A percentile compares a stretch with the other conserved stretches of the same genome.
These are phyloP conservation scores for Aureobasidium sp. DNA, from an alignment of 2,329 filamentous ascomycete genomes.

Conservation along the genomic window DNA sequence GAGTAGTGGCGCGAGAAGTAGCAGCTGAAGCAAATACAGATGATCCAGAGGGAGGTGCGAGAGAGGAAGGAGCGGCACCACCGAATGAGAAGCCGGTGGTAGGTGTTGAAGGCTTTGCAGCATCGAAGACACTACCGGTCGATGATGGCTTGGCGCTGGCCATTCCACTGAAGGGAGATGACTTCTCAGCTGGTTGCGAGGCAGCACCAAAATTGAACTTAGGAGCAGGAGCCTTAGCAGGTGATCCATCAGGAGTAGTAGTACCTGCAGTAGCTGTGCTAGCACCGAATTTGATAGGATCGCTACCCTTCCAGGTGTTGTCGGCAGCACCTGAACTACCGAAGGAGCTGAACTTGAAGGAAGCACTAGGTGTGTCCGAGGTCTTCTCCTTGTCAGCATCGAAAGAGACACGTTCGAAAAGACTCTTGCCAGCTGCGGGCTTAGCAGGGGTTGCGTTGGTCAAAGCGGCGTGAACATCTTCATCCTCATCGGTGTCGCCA, in stretches of 20 bases:
- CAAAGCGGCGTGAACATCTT: conserved; percentile 15
- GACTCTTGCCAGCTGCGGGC: conserved; percentile 16
- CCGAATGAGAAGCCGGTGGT: conserved; percentile 35
- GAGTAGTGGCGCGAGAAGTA: conserved; percentile 40
- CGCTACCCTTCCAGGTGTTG: conserved; percentile 43
- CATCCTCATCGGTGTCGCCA: conserved; percentile 16
- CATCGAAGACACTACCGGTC: conserved; percentile 20
- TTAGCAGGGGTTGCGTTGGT: conserved; percentile 14
- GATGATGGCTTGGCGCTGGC: conserved; percentile 16
- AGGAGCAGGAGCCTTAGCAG: conserved; percentile 20
- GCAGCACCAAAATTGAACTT: conserved; percentile 17
- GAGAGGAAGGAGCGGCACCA: conserved; percentile 22
- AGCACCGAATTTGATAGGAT: conserved; percentile 42
- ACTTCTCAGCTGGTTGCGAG: not conserved
- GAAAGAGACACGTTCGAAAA: conserved; percentile 20
- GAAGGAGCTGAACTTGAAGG: conserved; percentile 16
- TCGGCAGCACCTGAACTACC: conserved; percentile 26
- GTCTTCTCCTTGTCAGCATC: conserved; percentile 1
- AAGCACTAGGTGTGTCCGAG: conserved; percentile 2
- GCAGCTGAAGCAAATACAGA: conserved; percentile 32
- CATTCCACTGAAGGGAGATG: not conserved
- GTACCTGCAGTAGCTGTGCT: conserved; percentile 22
- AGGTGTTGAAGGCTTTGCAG: conserved; percentile 19
- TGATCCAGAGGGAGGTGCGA: conserved; percentile 25
- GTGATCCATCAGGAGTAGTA: conserved; percentile 21